Base-by-base conservation (phyloP, 805 yeast genomes). In the Saccharomyces jurei region DNA sequence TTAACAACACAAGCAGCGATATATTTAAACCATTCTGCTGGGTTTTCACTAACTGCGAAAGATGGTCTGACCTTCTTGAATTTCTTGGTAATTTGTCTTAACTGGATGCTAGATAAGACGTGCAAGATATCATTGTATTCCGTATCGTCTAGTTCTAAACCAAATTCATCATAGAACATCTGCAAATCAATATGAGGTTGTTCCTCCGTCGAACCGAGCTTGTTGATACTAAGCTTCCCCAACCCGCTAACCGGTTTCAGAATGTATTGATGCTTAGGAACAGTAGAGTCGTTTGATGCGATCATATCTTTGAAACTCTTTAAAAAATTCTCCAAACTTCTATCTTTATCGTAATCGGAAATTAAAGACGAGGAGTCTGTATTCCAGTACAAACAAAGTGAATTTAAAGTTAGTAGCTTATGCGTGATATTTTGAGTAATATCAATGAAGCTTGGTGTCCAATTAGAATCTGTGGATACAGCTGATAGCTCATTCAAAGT, bases 401-500 rank as follows among this genome's bases (percentile, higher is more conserved):
- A 80, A 55, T 85, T 82, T 59, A 94, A 75, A 0, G 88, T 84
- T 44, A 91, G 72, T 49, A 92, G 73, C 66, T 94, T 94, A 60
- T 88, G 81, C 0, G 97, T 82, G 49, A 84, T 75, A 17, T 76
- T 66, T 30, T 82, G 81, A 3, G 86, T 76, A 28, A 85, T 83
- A 1, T 92, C 81, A 29, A 94, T 86, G 68, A 92, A 92, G 21
- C 86, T 84, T 1, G 96, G 94, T 25, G 77, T 71, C 98, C 98
- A 94, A 36, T 79, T 72, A 30, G 79, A 84, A 69, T 92, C 91
- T 0, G 98, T 84, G 0, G 97, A 89, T 0, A 90, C 87, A 0
- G 97, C 98, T 0, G 97, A 89, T 46, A 94, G 75, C 71, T 94
- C 98, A 46, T 81, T 80, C 50, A 94, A 76, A 0, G 95, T 86